Base-by-base conservation (phyloP, 441 rosid genomes). In the Sinapis alba region DNA sequence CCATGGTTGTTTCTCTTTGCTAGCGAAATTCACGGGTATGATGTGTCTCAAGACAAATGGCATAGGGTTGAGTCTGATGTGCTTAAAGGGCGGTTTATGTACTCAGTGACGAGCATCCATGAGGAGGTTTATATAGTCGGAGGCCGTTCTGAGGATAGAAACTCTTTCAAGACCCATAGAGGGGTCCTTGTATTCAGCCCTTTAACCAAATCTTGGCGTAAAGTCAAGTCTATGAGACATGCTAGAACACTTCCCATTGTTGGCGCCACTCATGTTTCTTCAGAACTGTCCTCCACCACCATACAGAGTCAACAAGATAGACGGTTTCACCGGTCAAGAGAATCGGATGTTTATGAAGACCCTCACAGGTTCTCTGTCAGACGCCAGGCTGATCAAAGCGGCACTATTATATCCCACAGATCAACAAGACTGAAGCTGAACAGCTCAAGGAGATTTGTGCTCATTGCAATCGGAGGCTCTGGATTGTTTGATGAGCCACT, bases 1-100 rank as follows among this genome's bases (percentile, higher is more conserved):
- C 99, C 99, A 2, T 95, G 99, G 99, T 41, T 95, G 80, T 95
- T 95, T 88, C 79, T 95, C 66, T 95, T 95, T 73, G 91, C 94
- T 65, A 83, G 91, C 74, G 92, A 92, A 63, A 85, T 95, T 60
- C 89, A 92, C 47, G 97, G 89, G 1, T 73, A 92, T 65, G 99
- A 95, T 78, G 89, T 89, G 2, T 84, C 85, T 68, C 93, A 86
- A 72, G 89, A 86, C 61, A 88, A 84, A 30, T 92, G 99, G 99
- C 93, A 89, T 72, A 89, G 65, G 83, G 79, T 92, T 74, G 86
- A 87, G 72, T 82, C 94, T n/a, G 88, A 82, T 71, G 73, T 87
- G 51, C 84, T 95, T 43, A 90, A 79, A 76, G 98, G 98, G 68
- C 83, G 95, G 79, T 93, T 87, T 78, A 87, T 93, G 98, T 95